These are phyloP conservation scores for Nannochloropsis granulata DNA, from an alignment of 108 stramenopile species.

Conservation along the genomic window DNA sequence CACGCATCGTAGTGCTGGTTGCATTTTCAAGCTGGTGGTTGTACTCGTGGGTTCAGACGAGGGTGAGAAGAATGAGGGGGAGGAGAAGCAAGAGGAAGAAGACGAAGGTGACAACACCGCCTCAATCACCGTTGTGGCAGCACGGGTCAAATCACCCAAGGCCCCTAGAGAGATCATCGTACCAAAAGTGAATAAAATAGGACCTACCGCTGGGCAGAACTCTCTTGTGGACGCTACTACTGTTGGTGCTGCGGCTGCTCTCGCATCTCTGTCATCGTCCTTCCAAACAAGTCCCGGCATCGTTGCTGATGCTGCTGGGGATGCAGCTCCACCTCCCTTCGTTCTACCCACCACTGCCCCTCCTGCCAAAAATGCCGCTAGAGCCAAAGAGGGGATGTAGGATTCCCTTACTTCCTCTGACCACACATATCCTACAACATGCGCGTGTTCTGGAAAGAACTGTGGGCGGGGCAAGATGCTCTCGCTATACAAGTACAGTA, in stretches of 20 bases:
- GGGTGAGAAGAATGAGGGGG: no score
- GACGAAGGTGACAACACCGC: neutral
- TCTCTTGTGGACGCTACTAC: neutral
- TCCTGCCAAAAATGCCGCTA: neutral
- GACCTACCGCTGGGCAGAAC: neutral
- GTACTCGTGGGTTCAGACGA: neutral
- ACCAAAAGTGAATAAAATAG: neutral
- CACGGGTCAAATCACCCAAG: neutral
- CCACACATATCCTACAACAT: neutral
- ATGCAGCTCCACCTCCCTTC: neutral
- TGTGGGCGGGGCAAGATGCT: neutral
- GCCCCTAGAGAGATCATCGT: neutral
- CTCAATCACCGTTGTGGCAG: neutral
- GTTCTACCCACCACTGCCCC: neutral
- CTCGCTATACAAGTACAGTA: neutral
- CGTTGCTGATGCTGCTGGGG: neutral
- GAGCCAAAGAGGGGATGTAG: neutral
- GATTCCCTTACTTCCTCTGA: neutral
- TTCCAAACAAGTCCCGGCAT: no score
- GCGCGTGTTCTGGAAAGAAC: neutral
- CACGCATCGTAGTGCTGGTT: neutral
- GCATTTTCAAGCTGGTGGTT: neutral
- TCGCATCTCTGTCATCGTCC: no score
- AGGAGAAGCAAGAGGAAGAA: no score
- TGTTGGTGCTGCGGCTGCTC: no score